Base-by-base conservation (phyloP, 1,284 basidiomycete species). In the Ceratobasidium sp. region DNA sequence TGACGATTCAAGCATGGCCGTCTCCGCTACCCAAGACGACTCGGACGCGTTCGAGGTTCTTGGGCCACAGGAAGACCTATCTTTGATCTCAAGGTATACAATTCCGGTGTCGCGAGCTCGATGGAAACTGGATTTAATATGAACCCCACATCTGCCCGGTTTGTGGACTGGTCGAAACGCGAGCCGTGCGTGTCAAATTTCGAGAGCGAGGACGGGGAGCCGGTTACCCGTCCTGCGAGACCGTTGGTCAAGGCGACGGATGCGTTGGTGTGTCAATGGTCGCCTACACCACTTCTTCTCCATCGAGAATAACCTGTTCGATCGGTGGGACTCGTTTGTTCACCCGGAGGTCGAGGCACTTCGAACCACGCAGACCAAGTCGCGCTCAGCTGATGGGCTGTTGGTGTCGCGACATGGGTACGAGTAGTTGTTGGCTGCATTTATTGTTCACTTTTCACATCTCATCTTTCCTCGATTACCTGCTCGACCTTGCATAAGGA, bases 191-290 rank as follows among this genome's bases (percentile, higher is more conserved):
- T 74, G 6, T 38, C n/a, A 17, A 57, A 74, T 28, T 23, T 62
- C 23, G 57, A 61, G 44, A 61, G 70, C 23, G 61, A 61, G 23
- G 61, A 50, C 3, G 59, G 44, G 42, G 46, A 54, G 9, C n/a
- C 48, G 7, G 28, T 12, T 50, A 64, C 46, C 40, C 59, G 38
- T 28, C 59, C 54, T n/a, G 44, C 48, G 13, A 42, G 50, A 26
- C 66, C 64, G 23, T 62, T 70, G 40, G 33, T 80, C 46, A 79
- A 79, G 38, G 64, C 77, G 6, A 61, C 70, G 64, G 96, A 98
- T 83, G 91, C 90, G 0, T 87, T 99, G 79, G 89, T 92, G 81
- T 93, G 92, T 85, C 93, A 96, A 82, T 99, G 98, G 87, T 91
- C 94, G 78, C 87, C 91, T 77, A 88, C 92, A 87, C 7, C 93